Evolutionary conservation across 169 alveolate species (phyloP), one percentile per base, ranked within the genome.

Genomic region (Plasmodium gonderi): DNA sequence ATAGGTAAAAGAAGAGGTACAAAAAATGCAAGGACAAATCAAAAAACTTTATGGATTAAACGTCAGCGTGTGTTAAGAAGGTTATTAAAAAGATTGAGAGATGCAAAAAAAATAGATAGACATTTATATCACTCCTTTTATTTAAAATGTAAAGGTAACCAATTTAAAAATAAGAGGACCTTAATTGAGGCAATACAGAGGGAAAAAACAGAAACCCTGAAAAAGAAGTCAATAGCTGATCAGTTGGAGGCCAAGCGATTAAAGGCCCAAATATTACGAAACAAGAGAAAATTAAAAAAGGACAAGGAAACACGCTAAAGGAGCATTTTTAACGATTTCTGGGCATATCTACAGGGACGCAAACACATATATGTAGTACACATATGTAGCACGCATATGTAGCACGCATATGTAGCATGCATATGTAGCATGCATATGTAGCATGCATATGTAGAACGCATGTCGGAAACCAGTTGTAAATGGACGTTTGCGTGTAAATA

Each of bases 11-110:
- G 99, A 94, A 97, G 96, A 97, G 99, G 99, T 94, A 96, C 99
- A 77, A 95, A 96, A 92, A 98, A 98, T 76, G 99, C 99, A 60
- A 98, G 99, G 91, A 98, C 98, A 98, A 99, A 99, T 42, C 95
- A 95, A 45, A 99, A 99, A 97, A 97, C 98, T 65, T 95, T 98
- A 68, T 98, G 99, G 99, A 98, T 98, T 97, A 96, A 99, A 90
- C 98, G 99, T 72, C 98, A 98, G 97, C 98, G 99, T 95, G 99
- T 99, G 33, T 96, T 99, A 64, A 97, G 99, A 95, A 98, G 99
- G 90, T 97, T 99, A 90, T 97, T 99, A 92, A 96, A 98, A 91
- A 98, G 98, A 96, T 98, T 98, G 91, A 98, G 99, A 93, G 99
- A 98, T 91, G 91, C 98, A 69, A 98, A 97, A 96, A 98, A 98